Conservation (phyloP, 2,329 filamentous ascomycete genomes). For the Fusarium proliferatum region DNA sequence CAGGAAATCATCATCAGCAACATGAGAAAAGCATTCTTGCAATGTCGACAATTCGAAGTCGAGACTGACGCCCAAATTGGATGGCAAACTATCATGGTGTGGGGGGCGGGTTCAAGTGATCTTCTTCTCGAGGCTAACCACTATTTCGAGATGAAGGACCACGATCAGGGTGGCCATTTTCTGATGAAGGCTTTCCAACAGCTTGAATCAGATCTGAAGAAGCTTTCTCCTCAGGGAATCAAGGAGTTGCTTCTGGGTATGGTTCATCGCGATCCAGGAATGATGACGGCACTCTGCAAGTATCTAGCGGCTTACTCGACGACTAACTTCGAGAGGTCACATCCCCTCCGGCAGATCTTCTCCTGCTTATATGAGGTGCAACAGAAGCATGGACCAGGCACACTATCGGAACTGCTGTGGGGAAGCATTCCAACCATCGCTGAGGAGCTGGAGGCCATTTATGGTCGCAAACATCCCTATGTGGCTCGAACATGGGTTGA, state of each 20-base stretch:
- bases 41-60: slow-evolving; percentile 57
- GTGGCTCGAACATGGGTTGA: slow-evolving; percentile 57
- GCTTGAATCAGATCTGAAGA: slow-evolving; percentile 56
- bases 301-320: slow-evolving; percentile 58
- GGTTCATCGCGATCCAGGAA: slow-evolving; percentile 56
- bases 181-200: slow-evolving; percentile 58
- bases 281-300: slow-evolving; percentile 60
- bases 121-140: slow-evolving; percentile 58
- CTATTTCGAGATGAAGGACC: slow-evolving; percentile 54
- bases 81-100: slow-evolving; percentile 57
- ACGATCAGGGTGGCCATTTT: slow-evolving; percentile 54
- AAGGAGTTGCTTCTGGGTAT: slow-evolving; percentile 57
- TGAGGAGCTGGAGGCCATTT: slow-evolving; percentile 58
- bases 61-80: slow-evolving; percentile 52
- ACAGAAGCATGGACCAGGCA: slow-evolving; percentile 57
- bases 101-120: slow-evolving; percentile 58
- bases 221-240: slow-evolving; percentile 57
- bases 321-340: slow-evolving; percentile 56
- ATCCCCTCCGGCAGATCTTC: slow-evolving; percentile 58
- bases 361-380: slow-evolving; percentile 57
- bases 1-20: slow-evolving; percentile 58
- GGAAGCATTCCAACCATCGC: slow-evolving; percentile 55
- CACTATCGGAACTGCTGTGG: slow-evolving; percentile 58
- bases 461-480: slow-evolving; percentile 56
- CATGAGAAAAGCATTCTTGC: slow-evolving; percentile 57